Evolutionary conservation across 192 early-diverging fungal genomes (phyloP), one percentile per base, ranked within the genome.

Genomic region (Coemansia sp.): DNA sequence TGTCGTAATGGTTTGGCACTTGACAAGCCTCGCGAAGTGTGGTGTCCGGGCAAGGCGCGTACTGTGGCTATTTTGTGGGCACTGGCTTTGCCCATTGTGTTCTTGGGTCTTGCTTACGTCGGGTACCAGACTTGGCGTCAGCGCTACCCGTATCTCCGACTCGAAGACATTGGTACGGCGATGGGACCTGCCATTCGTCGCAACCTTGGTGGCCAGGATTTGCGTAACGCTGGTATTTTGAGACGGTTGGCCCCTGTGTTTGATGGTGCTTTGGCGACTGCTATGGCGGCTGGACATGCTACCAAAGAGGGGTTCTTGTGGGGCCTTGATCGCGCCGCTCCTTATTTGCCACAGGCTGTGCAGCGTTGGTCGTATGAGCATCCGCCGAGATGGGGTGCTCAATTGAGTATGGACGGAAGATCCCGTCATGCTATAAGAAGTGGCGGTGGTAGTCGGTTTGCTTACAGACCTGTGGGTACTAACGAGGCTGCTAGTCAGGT

Each of bases 1-100:
- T 98, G 96, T 69, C 80, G 72, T 29, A 90, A 88, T 29, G 94
- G 94, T 1, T 40, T 87, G n/a, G 83, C 88, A 24, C 76, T 90
- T 17, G 78, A 80, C 36, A 74, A 67, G 8, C 72, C 85, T 9
- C 77, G 76, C 15, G 78, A 93, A 67, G 85, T 87, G 19, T 88
- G 86, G 74, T 92, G 91, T 19, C 91, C 89, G 19, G 91, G 89
- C 15, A 82, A 76, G 22, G 84, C 84, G n/a, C 70, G 77, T 31
- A 31, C 59, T 0, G 58, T 85, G 6, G 74, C 84, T 17, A 63
- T 85, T 10, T 34, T 79, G 44, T 83, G 76, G 77, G 55, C 80
- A 11, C 45, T 85, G 0, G 34, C 72, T 8, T 59, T 85, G 44
- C 80, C 80, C 3, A 44, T 75, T 10, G 32, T 72, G 12, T 76